A percentile compares a stretch with the other conserved stretches of the same genome.
phyloP scores from a whole-genome alignment of 1,284 basidiomycete genomes.

The Gomphus bonarii region DNA sequence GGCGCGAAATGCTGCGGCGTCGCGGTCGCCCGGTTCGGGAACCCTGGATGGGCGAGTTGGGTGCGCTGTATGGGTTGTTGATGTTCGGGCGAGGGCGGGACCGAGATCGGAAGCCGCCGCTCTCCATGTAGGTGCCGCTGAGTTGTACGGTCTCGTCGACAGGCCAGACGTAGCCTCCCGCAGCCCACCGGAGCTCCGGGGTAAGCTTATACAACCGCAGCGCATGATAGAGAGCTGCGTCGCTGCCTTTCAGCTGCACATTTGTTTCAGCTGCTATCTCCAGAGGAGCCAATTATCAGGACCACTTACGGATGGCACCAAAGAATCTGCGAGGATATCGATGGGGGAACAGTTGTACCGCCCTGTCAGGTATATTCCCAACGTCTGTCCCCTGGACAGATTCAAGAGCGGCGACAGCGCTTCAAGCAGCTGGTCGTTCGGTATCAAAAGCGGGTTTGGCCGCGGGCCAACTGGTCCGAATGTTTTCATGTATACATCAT shows the following conservation, averaged over 20 bases:
- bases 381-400: slow-evolving; percentile 51
- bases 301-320: slow-evolving; percentile 55
- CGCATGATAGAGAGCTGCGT: slow-evolving; percentile 63
- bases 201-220: slow-evolving; percentile 64
- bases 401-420: slow-evolving; percentile 59
- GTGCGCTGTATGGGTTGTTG: slow-evolving; percentile 19
- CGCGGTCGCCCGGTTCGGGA: slow-evolving; percentile 17
- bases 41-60: slow-evolving; percentile 16
- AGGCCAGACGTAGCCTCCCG: slow-evolving; percentile 73
- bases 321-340: slow-evolving; percentile 53
- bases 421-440: slow-evolving; percentile 65
- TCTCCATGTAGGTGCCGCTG: slow-evolving; percentile 34
- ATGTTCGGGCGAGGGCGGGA: slow-evolving; percentile 4
- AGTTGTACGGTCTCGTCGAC: slow-evolving; percentile 59
- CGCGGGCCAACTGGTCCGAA: slow-evolving; percentile 46
- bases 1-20: slow-evolving; percentile 5
- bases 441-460: slow-evolving; percentile 53
- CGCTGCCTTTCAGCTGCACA: slow-evolving; percentile 60
- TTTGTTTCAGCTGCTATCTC: background rate
- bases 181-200: slow-evolving; percentile 68
- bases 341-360: slow-evolving; percentile 54
- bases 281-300: slow-evolving; percentile 2
- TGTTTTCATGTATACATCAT: slow-evolving; percentile 56
- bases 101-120: slow-evolving; percentile 23
- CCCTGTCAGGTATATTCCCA: slow-evolving; percentile 60